A percentile compares a stretch with the other conserved stretches of the same genome.
Evolutionary conservation across 768 basidiomycete species (phyloP).

Genomic region (Mycena vulgaris): DNA sequence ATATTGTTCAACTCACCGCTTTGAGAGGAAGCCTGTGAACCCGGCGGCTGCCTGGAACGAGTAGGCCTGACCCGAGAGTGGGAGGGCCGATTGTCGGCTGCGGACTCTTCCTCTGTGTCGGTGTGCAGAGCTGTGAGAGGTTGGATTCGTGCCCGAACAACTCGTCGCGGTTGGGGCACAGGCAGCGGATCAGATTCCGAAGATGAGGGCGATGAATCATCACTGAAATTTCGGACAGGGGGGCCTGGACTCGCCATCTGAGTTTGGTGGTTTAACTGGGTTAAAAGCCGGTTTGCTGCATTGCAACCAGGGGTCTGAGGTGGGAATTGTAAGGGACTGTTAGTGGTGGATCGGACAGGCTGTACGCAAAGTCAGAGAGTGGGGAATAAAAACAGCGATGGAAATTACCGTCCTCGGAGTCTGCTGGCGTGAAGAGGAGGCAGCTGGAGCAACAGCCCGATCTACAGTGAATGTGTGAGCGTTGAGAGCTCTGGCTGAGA

Average conservation of each 20-base stretch:
- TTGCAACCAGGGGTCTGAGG: slow-evolving; percentile 21
- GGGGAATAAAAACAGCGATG: slow-evolving; percentile 12
- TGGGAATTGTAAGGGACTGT: slow-evolving; percentile 20
- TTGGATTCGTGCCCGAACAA: slow-evolving; percentile 14
- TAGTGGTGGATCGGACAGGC: slow-evolving; percentile 17
- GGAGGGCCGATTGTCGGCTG: slow-evolving; percentile 13
- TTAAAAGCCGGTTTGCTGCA: slow-evolving; percentile 20
- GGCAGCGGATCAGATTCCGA: slow-evolving; percentile 16
- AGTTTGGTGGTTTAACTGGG: slow-evolving; percentile 17
- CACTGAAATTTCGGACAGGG: slow-evolving; percentile 10
- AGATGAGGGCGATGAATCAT: slow-evolving; percentile 7
- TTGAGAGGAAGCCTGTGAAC: slow-evolving; percentile 18
- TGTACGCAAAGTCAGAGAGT: slow-evolving; percentile 16
- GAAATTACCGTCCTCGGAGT: slow-evolving; percentile 20
- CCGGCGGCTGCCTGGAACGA: slow-evolving; percentile 18
- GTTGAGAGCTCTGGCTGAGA: slow-evolving; percentile 20
- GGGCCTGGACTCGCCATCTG: slow-evolving; percentile 23
- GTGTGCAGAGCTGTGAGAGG: slow-evolving; percentile 20
- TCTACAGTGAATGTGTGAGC: slow-evolving; percentile 19
- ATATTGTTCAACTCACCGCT: slow-evolving; percentile 23
- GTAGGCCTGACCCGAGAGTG: slow-evolving; percentile 15
- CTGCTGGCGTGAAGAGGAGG: slow-evolving; percentile 16
- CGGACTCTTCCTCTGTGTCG: slow-evolving; percentile 17
- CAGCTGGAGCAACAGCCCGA: slow-evolving; percentile 18
- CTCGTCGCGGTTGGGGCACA: slow-evolving; percentile 14